A percentile compares a stretch with the other conserved stretches of the same genome.
phyloP scores from a whole-genome alignment of 139 green algal genomes.

The Micractinium conductrix region DNA sequence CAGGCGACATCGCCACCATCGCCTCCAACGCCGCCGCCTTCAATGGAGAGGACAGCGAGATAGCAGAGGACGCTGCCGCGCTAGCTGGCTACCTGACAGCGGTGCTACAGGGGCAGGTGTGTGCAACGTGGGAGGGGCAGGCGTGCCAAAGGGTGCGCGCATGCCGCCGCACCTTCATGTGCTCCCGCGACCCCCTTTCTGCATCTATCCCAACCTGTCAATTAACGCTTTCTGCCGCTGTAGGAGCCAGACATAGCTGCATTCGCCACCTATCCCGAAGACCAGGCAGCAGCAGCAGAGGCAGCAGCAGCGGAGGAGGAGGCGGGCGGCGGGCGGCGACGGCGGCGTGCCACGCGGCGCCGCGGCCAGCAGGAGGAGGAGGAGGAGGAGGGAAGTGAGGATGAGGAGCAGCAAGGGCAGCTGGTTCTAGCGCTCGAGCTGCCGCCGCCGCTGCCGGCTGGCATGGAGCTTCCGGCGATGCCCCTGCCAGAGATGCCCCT shows the following conservation, averaged over 20 bases:
- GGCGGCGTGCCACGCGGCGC: background rate
- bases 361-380: background rate
- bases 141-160: background rate
- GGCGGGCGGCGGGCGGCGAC: background rate
- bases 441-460: background rate
- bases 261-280: constrained; percentile 18
- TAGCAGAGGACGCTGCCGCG: constrained; percentile 32
- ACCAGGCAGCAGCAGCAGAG: background rate
- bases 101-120: constrained; percentile 15
- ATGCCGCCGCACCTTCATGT: background rate
- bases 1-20: constrained; percentile 54
- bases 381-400: background rate
- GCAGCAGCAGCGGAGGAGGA: background rate
- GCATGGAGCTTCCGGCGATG: background rate
- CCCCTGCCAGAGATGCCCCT: background rate
- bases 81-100: constrained; percentile 33
- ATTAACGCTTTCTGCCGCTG: background rate
- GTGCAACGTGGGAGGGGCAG: background rate
- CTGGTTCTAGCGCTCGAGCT: no score
- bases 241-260: background rate
- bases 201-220: background rate
- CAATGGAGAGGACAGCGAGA: constrained; percentile 47
- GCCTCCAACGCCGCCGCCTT: constrained; percentile 57
- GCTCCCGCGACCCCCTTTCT: background rate
- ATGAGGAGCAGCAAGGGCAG: background rate